phyloP scores from a whole-genome alignment of 306 rosid species.

The Prosopis cineraria region DNA sequence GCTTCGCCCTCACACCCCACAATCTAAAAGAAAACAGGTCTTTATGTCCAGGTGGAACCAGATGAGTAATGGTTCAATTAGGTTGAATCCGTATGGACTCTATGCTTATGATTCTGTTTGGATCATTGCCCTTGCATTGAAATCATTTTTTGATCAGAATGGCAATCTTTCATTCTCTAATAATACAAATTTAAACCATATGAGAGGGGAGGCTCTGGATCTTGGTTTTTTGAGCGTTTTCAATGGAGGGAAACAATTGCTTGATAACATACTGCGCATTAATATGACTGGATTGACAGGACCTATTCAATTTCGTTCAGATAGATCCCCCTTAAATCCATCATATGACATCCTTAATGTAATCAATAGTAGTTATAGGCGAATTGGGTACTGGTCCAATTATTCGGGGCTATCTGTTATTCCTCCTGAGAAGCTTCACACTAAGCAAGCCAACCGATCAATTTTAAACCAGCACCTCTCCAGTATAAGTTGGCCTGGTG shows the following conservation, averaged over 20 bases:
- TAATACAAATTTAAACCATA: neutral
- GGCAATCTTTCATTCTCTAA: neutral
- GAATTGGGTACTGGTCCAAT: neutral
- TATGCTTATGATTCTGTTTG: conserved; percentile 1
- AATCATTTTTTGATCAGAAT: neutral
- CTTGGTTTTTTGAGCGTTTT: neutral
- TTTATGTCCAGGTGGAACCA: conserved; percentile 4
- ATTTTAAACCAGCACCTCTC: neutral
- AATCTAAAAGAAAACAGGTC: neutral
- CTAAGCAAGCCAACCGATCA: neutral
- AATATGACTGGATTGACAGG: conserved; percentile 4
- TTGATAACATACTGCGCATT: neutral
- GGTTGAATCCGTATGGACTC: conserved; percentile 7
- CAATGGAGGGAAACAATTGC: neutral
- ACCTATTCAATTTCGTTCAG: neutral
- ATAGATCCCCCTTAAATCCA: conserved; percentile 1
- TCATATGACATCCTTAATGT: neutral
- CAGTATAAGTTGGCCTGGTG: neutral
- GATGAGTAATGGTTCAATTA: neutral
- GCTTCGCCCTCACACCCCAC: neutral
- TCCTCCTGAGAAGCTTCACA: neutral
- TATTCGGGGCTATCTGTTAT: neutral
- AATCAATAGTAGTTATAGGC: neutral
- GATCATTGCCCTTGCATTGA: neutral
- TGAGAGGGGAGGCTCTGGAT: conserved; percentile 3